Percentiles rank a stretch among this genome's conserved stretches.
These are phyloP conservation scores for Tephrocybe sp. DNA, from an alignment of 768 basidiomycete genomes.

Conservation along the genomic window DNA sequence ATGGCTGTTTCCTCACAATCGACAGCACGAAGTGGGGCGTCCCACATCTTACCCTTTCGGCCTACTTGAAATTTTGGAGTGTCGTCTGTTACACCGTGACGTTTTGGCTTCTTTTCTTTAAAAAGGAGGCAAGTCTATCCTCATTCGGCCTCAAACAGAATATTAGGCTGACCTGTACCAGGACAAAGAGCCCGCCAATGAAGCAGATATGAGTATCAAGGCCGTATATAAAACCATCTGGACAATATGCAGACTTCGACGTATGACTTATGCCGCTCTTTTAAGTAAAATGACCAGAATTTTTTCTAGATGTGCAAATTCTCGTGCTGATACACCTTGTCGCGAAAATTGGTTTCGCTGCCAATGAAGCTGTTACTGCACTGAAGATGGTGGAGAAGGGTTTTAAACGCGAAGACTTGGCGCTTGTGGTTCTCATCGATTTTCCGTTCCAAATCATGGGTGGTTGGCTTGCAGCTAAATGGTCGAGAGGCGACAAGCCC, in stretches of 20 bases:
- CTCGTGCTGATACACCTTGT: conserved; percentile 86
- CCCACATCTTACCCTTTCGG: conserved; percentile 67
- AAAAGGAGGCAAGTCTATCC: conserved; percentile 86
- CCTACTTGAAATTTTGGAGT: conserved; percentile 87
- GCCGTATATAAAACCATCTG: conserved; percentile 94
- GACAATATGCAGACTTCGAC: conserved; percentile 87
- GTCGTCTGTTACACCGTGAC: conserved; percentile 83
- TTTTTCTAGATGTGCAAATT: conserved; percentile 76
- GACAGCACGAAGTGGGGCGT: conserved; percentile 74
- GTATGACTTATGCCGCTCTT: conserved; percentile 48
- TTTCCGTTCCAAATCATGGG: conserved; percentile 97
- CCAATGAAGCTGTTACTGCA: conserved; percentile 87
- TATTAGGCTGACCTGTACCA: background rate
- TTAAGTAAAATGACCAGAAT: background rate
- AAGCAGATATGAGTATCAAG: conserved; percentile 87
- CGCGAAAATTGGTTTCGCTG: conserved; percentile 92
- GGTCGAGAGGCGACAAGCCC: conserved; percentile 80
- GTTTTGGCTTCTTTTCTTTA: conserved; percentile 81
- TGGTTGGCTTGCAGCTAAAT: conserved; percentile 91
- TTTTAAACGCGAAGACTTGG: conserved; percentile 91
- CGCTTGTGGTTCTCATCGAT: conserved; percentile 93
- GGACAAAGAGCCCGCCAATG: conserved; percentile 74
- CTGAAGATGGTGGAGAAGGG: conserved; percentile 98
- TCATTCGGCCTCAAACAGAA: background rate
- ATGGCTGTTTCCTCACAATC: background rate